These are phyloP conservation scores for Citrullus mucosospermus DNA, from an alignment of 306 rosid genomes.

Conservation along the genomic window DNA sequence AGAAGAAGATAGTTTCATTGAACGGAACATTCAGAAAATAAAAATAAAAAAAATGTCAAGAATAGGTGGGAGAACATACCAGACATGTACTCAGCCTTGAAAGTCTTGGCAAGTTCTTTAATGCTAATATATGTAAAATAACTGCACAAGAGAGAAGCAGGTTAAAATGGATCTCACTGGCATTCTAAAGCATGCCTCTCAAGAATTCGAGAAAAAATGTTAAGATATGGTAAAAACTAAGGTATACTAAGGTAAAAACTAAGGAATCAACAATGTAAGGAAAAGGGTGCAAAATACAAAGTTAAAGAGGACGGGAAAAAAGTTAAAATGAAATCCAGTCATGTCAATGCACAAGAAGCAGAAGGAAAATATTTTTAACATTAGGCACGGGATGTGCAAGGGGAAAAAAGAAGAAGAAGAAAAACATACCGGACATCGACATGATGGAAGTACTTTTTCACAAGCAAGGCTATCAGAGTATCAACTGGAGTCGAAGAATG, in stretches of 20 bases:
- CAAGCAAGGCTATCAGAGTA: conserved; percentile 44
- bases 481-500: conserved; percentile 16
- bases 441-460: conserved; percentile 57
- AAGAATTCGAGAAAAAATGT: not conserved
- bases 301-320: not conserved
- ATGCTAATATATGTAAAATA: conserved; percentile 78
- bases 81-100: conserved; percentile 36
- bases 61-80: conserved; percentile 24
- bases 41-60: conserved; percentile 2
- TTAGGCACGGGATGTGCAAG: not conserved
- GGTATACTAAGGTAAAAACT: not conserved
- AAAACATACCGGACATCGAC: conserved; percentile 66
- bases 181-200: not conserved
- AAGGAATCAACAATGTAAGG: not conserved
- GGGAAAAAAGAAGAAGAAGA: not conserved
- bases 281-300: not conserved
- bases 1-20: conserved; percentile 9
- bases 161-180: not conserved
- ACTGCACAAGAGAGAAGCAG: conserved; percentile 29
- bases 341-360: not conserved
- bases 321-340: not conserved
- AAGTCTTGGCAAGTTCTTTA: conserved; percentile 40
- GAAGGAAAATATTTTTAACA: not conserved
- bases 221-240: not conserved
- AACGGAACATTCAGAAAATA: conserved; percentile 1